Base-by-base conservation (phyloP, 2,329 filamentous ascomycete genomes). In the Paecilomyces sp. region DNA sequence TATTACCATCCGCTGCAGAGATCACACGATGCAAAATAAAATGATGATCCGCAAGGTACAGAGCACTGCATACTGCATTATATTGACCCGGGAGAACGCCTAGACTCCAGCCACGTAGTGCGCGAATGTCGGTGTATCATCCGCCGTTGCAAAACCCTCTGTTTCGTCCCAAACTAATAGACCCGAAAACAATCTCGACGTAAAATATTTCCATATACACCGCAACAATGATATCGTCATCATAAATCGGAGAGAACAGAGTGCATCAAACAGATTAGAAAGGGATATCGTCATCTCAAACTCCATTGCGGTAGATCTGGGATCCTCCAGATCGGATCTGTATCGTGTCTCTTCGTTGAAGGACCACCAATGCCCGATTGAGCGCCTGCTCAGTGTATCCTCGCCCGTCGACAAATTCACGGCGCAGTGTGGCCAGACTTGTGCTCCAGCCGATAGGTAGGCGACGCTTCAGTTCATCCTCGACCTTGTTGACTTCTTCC, bases 371-470 rank as follows among this genome's bases (percentile, higher is more conserved):
- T 0, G 93, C 91, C 66, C 93, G 81, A 65, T 92, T 92, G 31
- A 99, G 81, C 15, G 87, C 88, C 72, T 91, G 88, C 76, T 97
- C 94, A 63, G 85, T 91, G 76, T 93, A 97, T 0, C 91, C 91
- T 74, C 92, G 91, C 13, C 89, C 88, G 69, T 96, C 92, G 4
- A 96, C 91, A 81, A 99, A 92, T 74, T 99, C 94, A 54, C 91
- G 84, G 63, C 90, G 85, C 64, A 99, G 77, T 1, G 91, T 96
- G 0, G 90, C 89, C 60, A 97, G 76, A 69, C 90, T 96, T 1
- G 93, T 96, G 70, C 90, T 94, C 91, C 93, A 99, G 22, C 94
- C 94, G 66, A 99, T 94, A 0, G 94, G 92, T 67, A 99, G 79
- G 28, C 93, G 84, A 60, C 91, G 85, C 76, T 91, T 88, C 57